A percentile compares a stretch with the other conserved stretches of the same genome.
These are phyloP conservation scores for Basidiobolus meristosporus DNA, from an alignment of 371 early-diverging fungal species.

Conservation along the genomic window DNA sequence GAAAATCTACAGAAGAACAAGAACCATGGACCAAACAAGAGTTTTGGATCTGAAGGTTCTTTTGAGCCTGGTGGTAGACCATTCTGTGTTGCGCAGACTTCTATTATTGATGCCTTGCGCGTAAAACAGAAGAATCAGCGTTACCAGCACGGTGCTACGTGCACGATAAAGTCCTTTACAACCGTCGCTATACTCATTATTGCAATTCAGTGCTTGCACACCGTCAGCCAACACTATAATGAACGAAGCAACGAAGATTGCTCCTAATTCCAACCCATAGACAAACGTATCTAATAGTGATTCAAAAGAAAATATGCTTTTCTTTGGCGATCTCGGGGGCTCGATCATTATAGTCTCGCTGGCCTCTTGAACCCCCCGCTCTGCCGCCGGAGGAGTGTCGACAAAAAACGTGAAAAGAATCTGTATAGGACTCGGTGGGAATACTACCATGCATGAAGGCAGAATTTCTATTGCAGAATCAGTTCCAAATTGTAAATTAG, in stretches of 20 bases:
- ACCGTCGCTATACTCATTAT: conserved; percentile 26
- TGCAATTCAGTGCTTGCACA: conserved; percentile 35
- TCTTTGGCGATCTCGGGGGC: conserved; percentile 46
- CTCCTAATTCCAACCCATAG: conserved; percentile 50
- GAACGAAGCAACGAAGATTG: conserved; percentile 44
- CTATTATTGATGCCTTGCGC: conserved; percentile 57
- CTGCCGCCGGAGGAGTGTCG: conserved; percentile 65
- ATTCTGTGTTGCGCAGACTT: conserved; percentile 34
- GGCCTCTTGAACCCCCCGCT: conserved; percentile 65
- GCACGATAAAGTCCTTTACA: conserved; percentile 54
- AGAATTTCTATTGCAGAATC: conserved; percentile 32
- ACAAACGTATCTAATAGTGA: conserved; percentile 46
- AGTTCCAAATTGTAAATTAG: conserved; percentile 43
- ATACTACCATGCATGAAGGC: conserved; percentile 43
- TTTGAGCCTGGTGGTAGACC: conserved; percentile 16
- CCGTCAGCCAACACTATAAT: conserved; percentile 36
- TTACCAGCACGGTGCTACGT: conserved; percentile 47
- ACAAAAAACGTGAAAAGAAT: conserved; percentile 74
- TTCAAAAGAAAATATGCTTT: conserved; percentile 43
- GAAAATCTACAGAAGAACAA: conserved; percentile 46
- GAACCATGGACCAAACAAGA: conserved; percentile 22
- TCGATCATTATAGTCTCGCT: conserved; percentile 60
- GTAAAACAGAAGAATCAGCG: conserved; percentile 36
- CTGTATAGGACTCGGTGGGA: conserved; percentile 56
- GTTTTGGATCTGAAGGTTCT: conserved; percentile 28